Evolutionary conservation across 2,329 filamentous ascomycete genomes (phyloP), one percentile per base, ranked within the genome.

Genomic region (Verticillium zaregamsianum): DNA sequence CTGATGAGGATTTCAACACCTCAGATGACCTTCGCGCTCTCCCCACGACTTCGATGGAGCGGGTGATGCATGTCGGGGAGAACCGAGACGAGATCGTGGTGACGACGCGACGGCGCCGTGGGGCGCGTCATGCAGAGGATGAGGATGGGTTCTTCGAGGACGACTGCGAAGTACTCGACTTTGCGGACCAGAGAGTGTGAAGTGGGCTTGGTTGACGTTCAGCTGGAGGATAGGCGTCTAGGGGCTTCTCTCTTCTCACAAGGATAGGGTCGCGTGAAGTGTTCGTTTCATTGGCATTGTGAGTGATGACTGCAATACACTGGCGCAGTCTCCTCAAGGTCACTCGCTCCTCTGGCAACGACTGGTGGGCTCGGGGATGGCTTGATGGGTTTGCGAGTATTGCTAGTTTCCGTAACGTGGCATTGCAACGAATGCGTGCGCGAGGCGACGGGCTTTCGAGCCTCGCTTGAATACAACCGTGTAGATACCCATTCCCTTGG

Each of bases 111-210:
- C 82, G 90, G 59, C 86, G 91, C 63, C 86, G 83, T 49, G 78
- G 80, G 45, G 81, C 79, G 58, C 80, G 83, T 59, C 72, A 76
- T 40, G 73, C 76, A 17, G 78, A 79, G 33, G 87, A 88, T 55
- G 90, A 91, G 62, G 87, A 89, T 61, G 90, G 90, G 2, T 96
- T 96, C 74, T 96, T 96, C 69, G 93, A 97, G 76, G 92, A 97
- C 72, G 93, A 96, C 71, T 95, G 91, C 68, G 92, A 96, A 73
- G 90, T 97, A 62, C 83, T 96, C 65, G 92, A 96, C 77, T 96
- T 95, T 83, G 91, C 92, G 28, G 86, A 87, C 69, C 86, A 89
- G 75, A 79, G 86, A 72, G 86, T 88, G 35, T 89, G 72, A 81
- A 63, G 8, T 17, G n/a, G 54, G 54, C 31, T 23, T 37, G 25